Base-by-base conservation (phyloP, 2,329 filamentous ascomycete genomes). In the Colletotrichum godetiae region DNA sequence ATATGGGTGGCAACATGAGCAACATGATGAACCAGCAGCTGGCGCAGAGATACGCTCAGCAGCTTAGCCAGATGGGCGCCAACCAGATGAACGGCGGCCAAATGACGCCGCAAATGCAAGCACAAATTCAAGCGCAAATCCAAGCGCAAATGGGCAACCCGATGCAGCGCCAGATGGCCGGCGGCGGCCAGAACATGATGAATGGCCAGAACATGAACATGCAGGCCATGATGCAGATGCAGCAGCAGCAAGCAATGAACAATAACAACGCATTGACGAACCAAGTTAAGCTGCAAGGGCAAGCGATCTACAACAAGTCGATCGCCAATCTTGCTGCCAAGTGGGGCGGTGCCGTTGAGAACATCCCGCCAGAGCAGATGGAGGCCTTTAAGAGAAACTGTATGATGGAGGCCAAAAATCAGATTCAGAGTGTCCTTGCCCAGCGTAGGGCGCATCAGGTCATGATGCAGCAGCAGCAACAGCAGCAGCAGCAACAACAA, bases 371-470 rank as follows among this genome's bases (percentile, higher is more conserved):
- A 0, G 88, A 90, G 0, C 65, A 82, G 1, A 69, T 86, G 33
- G 83, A 87, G 0, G 83, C 82, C 37, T 84, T 89, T 33, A 88
- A 87, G 78, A 77, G 80, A 22, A 75, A 76, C 1, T 89, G 87
- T 33, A 56, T 81, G 4, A 49, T 73, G 0, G 83, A 82, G 71
- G 87, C 87, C 1, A 81, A 81, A 55, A 77, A 76, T 13, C 61
- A 81, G n/a, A 73, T 85, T 1, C 77, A 84, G 53, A 78, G 81
- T 10, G 66, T 79, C 12, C 75, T 82, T 61, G 75, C 77, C 5
- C 81, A 83, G 56, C 77, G 80, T 13, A 78, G 80, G 52, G 78
- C 77, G 52, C 82, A 83, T 27, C 83, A 84, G 68, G 76, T 80
- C 68, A 77, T 84, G 76, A 65, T 82, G 72, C 84, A 84, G 73